phyloP scores from a whole-genome alignment of 2,329 filamentous ascomycete species.

The Talaromyces albobiverticillius region DNA sequence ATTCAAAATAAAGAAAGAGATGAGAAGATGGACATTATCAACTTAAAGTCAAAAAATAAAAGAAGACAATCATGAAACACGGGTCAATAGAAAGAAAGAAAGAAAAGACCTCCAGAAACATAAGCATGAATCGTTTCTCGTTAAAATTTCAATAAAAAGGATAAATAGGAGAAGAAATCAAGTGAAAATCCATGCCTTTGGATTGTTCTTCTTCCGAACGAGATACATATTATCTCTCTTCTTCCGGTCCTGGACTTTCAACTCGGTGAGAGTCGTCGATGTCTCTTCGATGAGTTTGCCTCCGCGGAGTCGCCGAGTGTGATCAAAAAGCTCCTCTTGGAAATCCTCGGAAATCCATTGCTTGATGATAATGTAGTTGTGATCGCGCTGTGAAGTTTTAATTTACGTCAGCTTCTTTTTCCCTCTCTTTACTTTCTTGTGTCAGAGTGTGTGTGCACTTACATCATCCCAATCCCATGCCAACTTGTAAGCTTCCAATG shows the following conservation, averaged over 20 bases:
- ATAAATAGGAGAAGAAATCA: conserved; percentile 16
- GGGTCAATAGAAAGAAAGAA: no score
- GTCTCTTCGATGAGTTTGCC: conserved; percentile 39
- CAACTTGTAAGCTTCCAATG: conserved; percentile 43
- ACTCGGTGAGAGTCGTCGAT: conserved; percentile 36
- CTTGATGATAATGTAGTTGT: conserved; percentile 70
- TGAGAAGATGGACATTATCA: not conserved
- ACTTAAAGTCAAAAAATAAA: conserved; percentile 11
- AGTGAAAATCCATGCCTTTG: conserved; percentile 34
- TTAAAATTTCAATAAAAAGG: not conserved
- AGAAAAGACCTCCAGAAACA: conserved; percentile 4
- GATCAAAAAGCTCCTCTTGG: conserved; percentile 69
- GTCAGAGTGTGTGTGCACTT: conserved; percentile 20
- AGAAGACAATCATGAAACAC: conserved; percentile 2
- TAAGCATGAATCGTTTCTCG: conserved; percentile 2
- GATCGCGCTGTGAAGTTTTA: conserved; percentile 53
- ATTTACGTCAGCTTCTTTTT: not conserved
- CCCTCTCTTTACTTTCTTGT: not conserved
- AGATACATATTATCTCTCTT: conserved; percentile 46
- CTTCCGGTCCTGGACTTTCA: conserved; percentile 40
- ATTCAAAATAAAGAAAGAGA: not conserved
- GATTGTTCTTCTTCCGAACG: conserved; percentile 43
- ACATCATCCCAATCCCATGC: conserved; percentile 49
- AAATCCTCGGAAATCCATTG: conserved; percentile 69
- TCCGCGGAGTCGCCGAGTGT: conserved; percentile 64